A percentile compares a stretch with the other conserved stretches of the same genome.
These are phyloP conservation scores for Logfia minima DNA, from an alignment of 129 eudicot species.

Conservation along the genomic window DNA sequence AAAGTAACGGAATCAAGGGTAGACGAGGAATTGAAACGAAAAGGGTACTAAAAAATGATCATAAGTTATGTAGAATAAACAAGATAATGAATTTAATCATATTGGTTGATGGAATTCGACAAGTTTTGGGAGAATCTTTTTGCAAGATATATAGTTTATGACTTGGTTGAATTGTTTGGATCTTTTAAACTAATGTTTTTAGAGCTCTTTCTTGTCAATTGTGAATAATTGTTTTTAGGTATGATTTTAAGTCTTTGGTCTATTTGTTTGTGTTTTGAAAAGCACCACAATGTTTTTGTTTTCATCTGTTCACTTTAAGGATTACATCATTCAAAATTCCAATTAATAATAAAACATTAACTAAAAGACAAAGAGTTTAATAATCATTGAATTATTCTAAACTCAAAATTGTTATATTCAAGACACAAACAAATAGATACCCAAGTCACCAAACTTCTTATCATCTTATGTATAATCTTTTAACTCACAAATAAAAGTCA, in stretches of 20 bases:
- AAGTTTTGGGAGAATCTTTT: not conserved
- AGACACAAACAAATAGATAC: too few species aligned
- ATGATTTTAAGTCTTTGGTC: not conserved
- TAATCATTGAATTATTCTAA: too few species aligned
- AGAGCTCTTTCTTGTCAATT: not conserved
- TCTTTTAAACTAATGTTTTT: not conserved
- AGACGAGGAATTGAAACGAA: not conserved
- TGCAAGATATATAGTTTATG: not conserved
- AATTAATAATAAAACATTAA: too few species aligned
- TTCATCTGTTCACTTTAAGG: too few species aligned
- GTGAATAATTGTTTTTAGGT: not conserved
- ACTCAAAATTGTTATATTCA: too few species aligned
- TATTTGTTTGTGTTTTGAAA: not conserved
- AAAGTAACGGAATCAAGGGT: not conserved
- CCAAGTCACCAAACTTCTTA: too few species aligned
- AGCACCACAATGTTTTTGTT: not conserved
- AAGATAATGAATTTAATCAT: not conserved
- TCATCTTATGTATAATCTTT: too few species aligned
- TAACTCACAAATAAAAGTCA: not conserved
- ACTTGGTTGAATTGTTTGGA: not conserved
- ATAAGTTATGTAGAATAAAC: not conserved
- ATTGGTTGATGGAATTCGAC: not conserved
- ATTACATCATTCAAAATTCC: too few species aligned
- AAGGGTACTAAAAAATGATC: not conserved
- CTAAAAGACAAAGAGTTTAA: too few species aligned